phyloP scores from a whole-genome alignment of 2,329 filamentous ascomycete genomes.

The Fusarium scirpi region DNA sequence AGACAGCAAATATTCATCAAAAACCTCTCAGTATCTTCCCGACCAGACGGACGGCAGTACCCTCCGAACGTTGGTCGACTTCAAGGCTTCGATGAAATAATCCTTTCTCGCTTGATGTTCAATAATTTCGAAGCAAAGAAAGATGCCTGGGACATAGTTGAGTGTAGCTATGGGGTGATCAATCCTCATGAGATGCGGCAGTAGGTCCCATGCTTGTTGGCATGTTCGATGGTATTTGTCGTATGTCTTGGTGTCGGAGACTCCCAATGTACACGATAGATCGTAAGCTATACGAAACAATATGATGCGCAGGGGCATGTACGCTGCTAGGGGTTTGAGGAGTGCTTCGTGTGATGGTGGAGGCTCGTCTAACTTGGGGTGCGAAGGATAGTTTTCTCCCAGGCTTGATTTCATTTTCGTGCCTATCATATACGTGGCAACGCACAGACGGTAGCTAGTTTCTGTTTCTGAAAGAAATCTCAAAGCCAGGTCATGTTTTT shows the following conservation, averaged over 20 bases:
- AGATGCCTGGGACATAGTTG: not conserved
- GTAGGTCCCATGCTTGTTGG: not conserved
- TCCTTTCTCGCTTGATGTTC: not conserved
- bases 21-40: not conserved
- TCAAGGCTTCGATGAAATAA: fast-evolving
- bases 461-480: not conserved
- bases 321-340: not conserved
- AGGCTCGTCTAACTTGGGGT: not conserved
- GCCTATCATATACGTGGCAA: fast-evolving
- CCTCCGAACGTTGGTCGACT: not conserved
- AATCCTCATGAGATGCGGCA: not conserved
- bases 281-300: not conserved
- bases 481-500: not conserved
- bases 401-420: not conserved
- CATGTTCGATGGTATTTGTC: not conserved
- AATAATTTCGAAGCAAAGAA: not conserved
- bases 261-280: fast-evolving
- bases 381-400: not conserved
- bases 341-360: not conserved
- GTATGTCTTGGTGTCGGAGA: not conserved
- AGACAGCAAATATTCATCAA: not conserved
- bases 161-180: not conserved
- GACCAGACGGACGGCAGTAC: not conserved
- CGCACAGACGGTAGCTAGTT: not conserved
- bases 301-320: not conserved